Base-by-base conservation (phyloP, 2,329 filamentous ascomycete species). In the Aspergillus novoparasiticus region DNA sequence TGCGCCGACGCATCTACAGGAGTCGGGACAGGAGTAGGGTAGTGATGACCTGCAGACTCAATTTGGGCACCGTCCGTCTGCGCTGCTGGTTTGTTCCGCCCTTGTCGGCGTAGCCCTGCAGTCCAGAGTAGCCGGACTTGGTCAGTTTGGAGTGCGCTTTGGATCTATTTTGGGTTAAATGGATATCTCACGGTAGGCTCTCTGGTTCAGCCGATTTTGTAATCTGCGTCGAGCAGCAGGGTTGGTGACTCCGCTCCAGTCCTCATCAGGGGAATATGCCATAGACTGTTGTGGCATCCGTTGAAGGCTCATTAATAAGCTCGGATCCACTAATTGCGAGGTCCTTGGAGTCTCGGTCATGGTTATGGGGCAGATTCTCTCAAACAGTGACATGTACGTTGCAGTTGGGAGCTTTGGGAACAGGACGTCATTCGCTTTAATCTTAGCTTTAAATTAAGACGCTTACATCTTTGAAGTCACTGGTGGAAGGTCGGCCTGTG, bases 121-220 rank as follows among this genome's bases (percentile, higher is more conserved):
- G 16, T 41, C 39, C 43, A 3, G 21, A 6, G 14, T 16, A 26
- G 5, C 10, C 21, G 21, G 4, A 6, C n/a, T 23, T 46, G 2
- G 21, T 46, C 11, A 46, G 43, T 8, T 21, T 21, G 43, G 10
- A 21, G 4, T 23, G 6, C 21, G n/a, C 9, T 14, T 2, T 6
- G 21, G 43, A 23, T 46, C 14, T 8, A 4, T 10, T 10, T 9
- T 41, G 39, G 14, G 6, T 4, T 3, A n/a, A 46, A 14, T 58
- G 51, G 0, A 26, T 62, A 53, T 57, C 65, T 57, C 62, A 71
- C 70, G 63, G 32, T 61, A 63, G 11, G 61, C 57, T 26, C 70
- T 63, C 61, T 69, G 66, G 34, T 71, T 72, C 26, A 71, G 19
- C 9, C 70, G 65, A 57, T 72, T 71, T 53, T 72, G 69, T 30